Conservation (phyloP, 768 basidiomycete genomes). For the Calocybe gangraenosa region DNA sequence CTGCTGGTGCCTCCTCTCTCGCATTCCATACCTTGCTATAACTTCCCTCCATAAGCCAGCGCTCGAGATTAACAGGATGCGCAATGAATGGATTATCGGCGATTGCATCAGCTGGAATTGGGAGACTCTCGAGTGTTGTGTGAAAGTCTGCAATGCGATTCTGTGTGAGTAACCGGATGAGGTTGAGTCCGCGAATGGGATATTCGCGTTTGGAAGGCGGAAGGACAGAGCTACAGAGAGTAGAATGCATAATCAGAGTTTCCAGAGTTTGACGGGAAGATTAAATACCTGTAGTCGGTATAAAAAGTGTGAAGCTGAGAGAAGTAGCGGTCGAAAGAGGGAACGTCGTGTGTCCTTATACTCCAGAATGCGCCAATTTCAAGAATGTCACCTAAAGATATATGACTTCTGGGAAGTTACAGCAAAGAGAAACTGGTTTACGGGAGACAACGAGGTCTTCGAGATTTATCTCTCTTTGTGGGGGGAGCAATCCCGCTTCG, state of each 20-base stretch:
- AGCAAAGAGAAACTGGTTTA: constrained; percentile 22
- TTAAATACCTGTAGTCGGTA: constrained; percentile 68
- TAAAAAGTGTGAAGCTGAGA: constrained; percentile 90
- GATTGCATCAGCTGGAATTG: constrained; percentile 62
- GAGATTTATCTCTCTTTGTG: constrained; percentile 57
- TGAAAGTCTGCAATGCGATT: constrained; percentile 98
- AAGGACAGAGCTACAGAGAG: constrained; percentile 52
- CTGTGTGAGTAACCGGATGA: constrained; percentile 91
- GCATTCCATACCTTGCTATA: constrained; percentile 99
- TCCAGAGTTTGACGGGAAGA: constrained; percentile 1
- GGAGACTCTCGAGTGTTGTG: constrained; percentile 89
- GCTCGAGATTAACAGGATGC: constrained; percentile 88
- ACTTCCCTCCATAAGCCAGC: constrained; percentile 98
- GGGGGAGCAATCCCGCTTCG: constrained; percentile 71
- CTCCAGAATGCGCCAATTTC: constrained; percentile 96
- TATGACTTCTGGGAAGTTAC: neutral
- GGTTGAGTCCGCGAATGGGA: constrained; percentile 86
- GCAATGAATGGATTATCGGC: constrained; percentile 68
- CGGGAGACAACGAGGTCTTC: constrained; percentile 74
- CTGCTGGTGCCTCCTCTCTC: constrained; percentile 85
- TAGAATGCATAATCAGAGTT: neutral
- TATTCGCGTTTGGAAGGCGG: constrained; percentile 85
- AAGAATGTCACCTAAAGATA: constrained; percentile 75
- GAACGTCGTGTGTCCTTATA: constrained; percentile 81
- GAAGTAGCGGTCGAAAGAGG: constrained; percentile 94